phyloP scores from a whole-genome alignment of 371 early-diverging fungal species.

The Apophysomyces variabilis region DNA sequence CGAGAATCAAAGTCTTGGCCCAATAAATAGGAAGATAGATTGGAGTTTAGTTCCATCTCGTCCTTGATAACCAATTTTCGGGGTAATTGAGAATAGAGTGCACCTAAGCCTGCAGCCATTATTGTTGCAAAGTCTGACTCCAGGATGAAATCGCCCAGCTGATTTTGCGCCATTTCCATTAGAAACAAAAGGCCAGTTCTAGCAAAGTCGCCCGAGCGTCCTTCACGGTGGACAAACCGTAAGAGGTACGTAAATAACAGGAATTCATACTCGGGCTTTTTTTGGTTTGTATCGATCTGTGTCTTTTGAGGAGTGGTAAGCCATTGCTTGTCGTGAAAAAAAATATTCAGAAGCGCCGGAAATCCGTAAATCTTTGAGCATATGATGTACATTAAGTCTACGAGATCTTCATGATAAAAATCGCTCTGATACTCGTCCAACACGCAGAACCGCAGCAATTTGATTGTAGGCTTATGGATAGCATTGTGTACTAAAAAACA shows the following conservation, averaged over 20 bases:
- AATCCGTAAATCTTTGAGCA: constrained; percentile 91
- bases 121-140: constrained; percentile 83
- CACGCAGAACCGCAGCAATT: constrained; percentile 75
- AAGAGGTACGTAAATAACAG: constrained; percentile 85
- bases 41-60: constrained; percentile 36
- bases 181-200: constrained; percentile 88
- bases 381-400: constrained; percentile 88
- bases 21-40: constrained; percentile 50
- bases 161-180: constrained; percentile 80
- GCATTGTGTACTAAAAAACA: constrained; percentile 89
- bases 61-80: constrained; percentile 70
- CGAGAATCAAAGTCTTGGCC: constrained; percentile 43
- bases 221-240: constrained; percentile 87
- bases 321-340: constrained; percentile 87
- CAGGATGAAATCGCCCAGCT: constrained; percentile 79
- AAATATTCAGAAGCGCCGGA: constrained; percentile 87
- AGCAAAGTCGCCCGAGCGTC: constrained; percentile 87
- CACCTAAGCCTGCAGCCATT: constrained; percentile 87
- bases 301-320: constrained; percentile 66
- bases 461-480: constrained; percentile 86
- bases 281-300: constrained; percentile 30
- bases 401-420: constrained; percentile 80
- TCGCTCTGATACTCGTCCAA: constrained; percentile 62
- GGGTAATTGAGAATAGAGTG: constrained; percentile 92
- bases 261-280: constrained; percentile 78